Conservation (phyloP, 495 filamentous ascomycete species). For the Lineolata rhizophorae region DNA sequence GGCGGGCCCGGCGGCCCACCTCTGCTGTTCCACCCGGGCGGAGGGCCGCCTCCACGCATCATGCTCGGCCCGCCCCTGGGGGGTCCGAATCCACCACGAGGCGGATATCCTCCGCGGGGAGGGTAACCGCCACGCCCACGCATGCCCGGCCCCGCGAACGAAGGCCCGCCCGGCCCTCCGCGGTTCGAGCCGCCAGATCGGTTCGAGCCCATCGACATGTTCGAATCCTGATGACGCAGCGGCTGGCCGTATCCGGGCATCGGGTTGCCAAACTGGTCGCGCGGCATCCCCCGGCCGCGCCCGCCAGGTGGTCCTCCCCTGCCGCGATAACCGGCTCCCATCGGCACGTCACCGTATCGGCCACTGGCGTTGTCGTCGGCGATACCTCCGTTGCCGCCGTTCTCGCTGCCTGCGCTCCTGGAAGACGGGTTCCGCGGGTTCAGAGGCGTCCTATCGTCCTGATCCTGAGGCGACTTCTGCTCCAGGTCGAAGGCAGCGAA, state of each 20-base stretch:
- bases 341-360: background rate
- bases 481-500: constrained; percentile 60
- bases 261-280: constrained; percentile 51
- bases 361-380: constrained; percentile 2
- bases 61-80: background rate
- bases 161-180: background rate
- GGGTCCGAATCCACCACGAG: background rate
- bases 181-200: constrained; percentile 13
- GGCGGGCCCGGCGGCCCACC: too few species aligned
- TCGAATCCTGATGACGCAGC: constrained; percentile 14
- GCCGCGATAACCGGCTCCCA: background rate
- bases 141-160: background rate
- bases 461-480: constrained; percentile 36
- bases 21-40: too few species aligned
- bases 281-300: constrained; percentile 15
- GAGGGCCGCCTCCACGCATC: background rate
- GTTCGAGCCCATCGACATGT: constrained; percentile 10
- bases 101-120: constrained; percentile 8
- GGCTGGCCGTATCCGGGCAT: constrained; percentile 17
- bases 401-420: constrained; percentile 11
- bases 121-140: constrained; percentile 18
- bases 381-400: too few species aligned
- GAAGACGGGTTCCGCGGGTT: constrained; percentile 35
- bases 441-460: constrained; percentile 67
- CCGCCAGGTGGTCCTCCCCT: too few species aligned